Evolutionary conservation across 2,329 filamentous ascomycete genomes (phyloP), one percentile per base, ranked within the genome.

Genomic region (Neospermospora avenae): DNA sequence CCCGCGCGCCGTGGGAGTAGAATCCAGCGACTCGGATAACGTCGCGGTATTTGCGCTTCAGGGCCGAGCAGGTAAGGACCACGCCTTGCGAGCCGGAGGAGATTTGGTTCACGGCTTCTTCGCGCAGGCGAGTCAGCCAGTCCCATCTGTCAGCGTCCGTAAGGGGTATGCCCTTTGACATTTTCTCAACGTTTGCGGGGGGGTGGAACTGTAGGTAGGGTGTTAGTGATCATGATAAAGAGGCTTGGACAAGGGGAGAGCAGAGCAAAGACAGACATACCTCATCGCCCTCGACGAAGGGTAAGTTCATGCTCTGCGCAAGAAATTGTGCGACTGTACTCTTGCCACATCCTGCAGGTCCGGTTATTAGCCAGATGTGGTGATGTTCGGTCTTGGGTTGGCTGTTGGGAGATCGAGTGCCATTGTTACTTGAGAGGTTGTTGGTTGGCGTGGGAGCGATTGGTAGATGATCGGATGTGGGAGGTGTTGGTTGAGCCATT

Each of bases 11-110:
- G 57, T 86, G 84, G 65, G 86, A 81, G 74, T 88, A 89, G 77
- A 93, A 92, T 16, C 86, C 86, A 7, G 90, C 90, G 8, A 93
- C 86, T 34, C 90, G 85, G 73, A 95, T 91, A 64, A 93, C 90
- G 70, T 99, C 95, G 68, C 95, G 88, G 80, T 99, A 99, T 77
- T 96, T 97, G 74, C 90, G 90, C 81, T 98, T 98, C 57, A 99
- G 83, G 1, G 93, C 95, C 13, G 91, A 96, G 81, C 95, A 99
- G 56, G 95, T 96, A 62, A 99, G 84, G 53, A 99, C 90, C n/a
- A 97, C 95, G 52, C 91, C 88, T 31, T 82, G 77, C 18, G 83
- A 80, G 39, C 86, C 85, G 45, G 42, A 49, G 51, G 66, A 63
- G 52, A 89, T 78, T 54, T 78, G 78, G 56, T 76, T 75, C 58